Base-by-base conservation (phyloP, 2,329 filamentous ascomycete species). In the Bertia moriformis region DNA sequence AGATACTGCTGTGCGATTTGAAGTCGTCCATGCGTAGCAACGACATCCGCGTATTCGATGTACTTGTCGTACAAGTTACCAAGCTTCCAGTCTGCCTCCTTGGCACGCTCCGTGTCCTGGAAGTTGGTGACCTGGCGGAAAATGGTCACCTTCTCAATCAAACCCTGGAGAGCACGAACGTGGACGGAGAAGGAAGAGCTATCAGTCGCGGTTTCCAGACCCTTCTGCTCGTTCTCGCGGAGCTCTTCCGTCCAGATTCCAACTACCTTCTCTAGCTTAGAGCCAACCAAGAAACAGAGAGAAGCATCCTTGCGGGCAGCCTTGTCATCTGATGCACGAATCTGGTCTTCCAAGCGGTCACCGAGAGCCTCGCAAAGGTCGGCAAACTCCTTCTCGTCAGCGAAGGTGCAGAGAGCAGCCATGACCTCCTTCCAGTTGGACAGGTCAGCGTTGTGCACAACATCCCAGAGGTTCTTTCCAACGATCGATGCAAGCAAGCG, bases 71-170 rank as follows among this genome's bases (percentile, higher is more conserved):
- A 98, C 39, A 98, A 66, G 2, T 79, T 69, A 27, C 78, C 72
- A 43, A 98, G 75, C 62, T 93, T 95, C 89, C 89, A 98, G 49
- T 80, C 84, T 1, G 78, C 78, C 7, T 73, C 67, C 48, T 84
- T 73, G 37, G 63, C 62, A 45, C 74, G 73, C 52, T 95, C 87
- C 5, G 63, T 60, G 54, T 98, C 91, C 49, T 83, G 66, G 65
- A 95, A 98, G 52, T 89, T 87, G 44, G 87, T 88, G 33, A 95
- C 88, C 48, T 91, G 75, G 40, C 91, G 81, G 77, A 98, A 98
- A 40, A 98, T 75, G 0, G 88, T 93, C 37, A 98, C 91, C 67
- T 98, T 98, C 63, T 98, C 91, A 45, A 98, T 93, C 53, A 98
- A 89, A 47, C 83, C 80, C 58, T 96, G 91, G 33, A 98, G 65